These are phyloP conservation scores for Rhodomyrtus tomentosa DNA, from an alignment of 345 rosid genomes.

Conservation along the genomic window DNA sequence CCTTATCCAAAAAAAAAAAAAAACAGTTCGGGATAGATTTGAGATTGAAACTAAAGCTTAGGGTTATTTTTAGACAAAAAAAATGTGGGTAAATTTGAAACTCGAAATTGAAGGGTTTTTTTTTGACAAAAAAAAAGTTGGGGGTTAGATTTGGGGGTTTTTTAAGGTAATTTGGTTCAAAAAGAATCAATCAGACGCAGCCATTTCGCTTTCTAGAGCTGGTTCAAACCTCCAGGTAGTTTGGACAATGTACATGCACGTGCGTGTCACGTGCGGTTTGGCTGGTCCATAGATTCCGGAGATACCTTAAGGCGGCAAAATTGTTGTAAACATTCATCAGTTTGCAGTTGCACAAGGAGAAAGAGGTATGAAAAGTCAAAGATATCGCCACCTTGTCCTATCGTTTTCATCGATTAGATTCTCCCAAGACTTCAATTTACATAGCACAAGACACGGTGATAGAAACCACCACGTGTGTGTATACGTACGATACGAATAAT, in stretches of 20 bases:
- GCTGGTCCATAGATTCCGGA: not conserved
- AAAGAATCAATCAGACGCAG: not conserved
- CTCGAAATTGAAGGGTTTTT: no score
- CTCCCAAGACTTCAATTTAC: not conserved
- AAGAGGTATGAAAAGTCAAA: not conserved
- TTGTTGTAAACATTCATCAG: not conserved
- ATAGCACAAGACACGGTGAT: not conserved
- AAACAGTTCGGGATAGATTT: no score
- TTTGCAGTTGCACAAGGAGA: not conserved
- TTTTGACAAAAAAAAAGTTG: no score
- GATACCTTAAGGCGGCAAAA: not conserved
- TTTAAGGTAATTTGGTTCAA: no score
- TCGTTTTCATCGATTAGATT: not conserved
- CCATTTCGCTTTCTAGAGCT: not conserved
- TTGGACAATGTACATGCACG: not conserved
- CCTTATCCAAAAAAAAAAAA: no score
- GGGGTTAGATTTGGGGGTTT: no score
- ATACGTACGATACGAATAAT: not conserved
- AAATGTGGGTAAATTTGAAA: rapidly evolving
- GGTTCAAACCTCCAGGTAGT: not conserved
- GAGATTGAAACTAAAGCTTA: no score
- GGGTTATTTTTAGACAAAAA: no score
- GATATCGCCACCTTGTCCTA: not conserved
- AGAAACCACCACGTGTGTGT: not conserved
- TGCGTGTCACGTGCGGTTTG: not conserved